Evolutionary conservation across 1,284 basidiomycete species (phyloP).

Genomic region (Cutaneotrichosporon sp.): DNA sequence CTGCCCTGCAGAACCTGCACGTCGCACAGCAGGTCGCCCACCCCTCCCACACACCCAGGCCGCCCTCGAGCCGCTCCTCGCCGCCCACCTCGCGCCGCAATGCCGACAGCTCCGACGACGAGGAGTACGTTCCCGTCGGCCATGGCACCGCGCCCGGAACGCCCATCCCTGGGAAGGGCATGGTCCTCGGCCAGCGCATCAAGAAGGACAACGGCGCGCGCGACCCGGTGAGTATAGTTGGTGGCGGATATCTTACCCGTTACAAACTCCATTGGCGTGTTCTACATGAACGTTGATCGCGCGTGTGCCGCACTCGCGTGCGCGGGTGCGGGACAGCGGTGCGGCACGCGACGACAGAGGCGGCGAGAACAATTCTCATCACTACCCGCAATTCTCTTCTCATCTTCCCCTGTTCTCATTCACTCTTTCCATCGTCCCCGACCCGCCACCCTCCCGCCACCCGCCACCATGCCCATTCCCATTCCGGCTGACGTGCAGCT

Average conservation of each 20-base stretch:
- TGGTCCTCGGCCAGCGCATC: slow-evolving; percentile 32
- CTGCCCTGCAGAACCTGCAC: slow-evolving; percentile 52
- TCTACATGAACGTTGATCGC: too few species aligned
- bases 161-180: slow-evolving; percentile 31
- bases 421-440: too few species aligned
- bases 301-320: too few species aligned
- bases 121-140: slow-evolving; percentile 52
- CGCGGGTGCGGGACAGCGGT: too few species aligned
- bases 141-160: slow-evolving; percentile 50
- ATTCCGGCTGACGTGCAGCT: slow-evolving; percentile 51
- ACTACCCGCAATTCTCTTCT: too few species aligned
- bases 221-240: slow-evolving; percentile 46
- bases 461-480: neutral
- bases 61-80: slow-evolving; percentile 36
- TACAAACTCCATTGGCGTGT: too few species aligned
- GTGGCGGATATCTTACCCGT: too few species aligned
- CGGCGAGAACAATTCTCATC: too few species aligned
- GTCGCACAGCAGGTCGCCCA: slow-evolving; percentile 47
- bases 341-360: too few species aligned
- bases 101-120: slow-evolving; percentile 51
- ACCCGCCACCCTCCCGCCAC: too few species aligned
- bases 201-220: slow-evolving; percentile 27
- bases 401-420: too few species aligned
- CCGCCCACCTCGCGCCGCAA: slow-evolving; percentile 23
- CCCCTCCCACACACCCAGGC: slow-evolving; percentile 37